A percentile compares a stretch with the other conserved stretches of the same genome.
phyloP scores from a whole-genome alignment of 2,329 filamentous ascomycete genomes.

The Chrysosphaeria jannelii region DNA sequence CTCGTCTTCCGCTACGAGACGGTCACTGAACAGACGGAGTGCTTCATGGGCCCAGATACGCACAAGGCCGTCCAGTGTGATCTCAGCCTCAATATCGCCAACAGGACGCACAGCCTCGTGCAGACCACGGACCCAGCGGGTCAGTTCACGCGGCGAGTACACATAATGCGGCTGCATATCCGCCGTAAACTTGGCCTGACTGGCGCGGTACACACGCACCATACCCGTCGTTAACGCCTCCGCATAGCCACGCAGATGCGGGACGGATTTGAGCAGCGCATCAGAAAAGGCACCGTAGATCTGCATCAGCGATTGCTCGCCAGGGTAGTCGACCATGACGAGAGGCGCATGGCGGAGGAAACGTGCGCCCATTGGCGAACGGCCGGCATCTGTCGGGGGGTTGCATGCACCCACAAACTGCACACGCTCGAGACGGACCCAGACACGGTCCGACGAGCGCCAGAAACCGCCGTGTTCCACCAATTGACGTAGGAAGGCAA shows the following conservation, averaged over 20 bases:
- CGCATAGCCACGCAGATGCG: constrained; percentile 76
- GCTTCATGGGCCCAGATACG: constrained; percentile 98
- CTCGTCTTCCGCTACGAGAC: constrained; percentile 81
- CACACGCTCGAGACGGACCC: constrained; percentile 91
- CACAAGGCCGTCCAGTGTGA: too few relatives aligned
- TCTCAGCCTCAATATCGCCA: constrained; percentile 61
- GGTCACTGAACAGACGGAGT: constrained; percentile 83
- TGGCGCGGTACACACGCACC: constrained; percentile 89
- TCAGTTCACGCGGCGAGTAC: constrained; percentile 95
- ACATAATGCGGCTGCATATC: constrained; percentile 97
- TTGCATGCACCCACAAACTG: constrained; percentile 98
- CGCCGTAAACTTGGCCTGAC: constrained; percentile 77
- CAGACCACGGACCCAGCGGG: constrained; percentile 85
- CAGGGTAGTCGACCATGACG: constrained; percentile 98
- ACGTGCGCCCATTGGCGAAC: constrained; percentile 72
- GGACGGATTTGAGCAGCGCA: constrained; percentile 88
- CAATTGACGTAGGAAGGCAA: constrained; percentile 87
- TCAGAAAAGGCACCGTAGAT: constrained; percentile 98
- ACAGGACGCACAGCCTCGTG: constrained; percentile 91
- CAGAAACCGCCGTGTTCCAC: constrained; percentile 99
- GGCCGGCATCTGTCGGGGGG: constrained; percentile 84
- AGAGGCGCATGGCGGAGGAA: constrained; percentile 95
- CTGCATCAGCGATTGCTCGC: constrained; percentile 75
- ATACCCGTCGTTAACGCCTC: constrained; percentile 88
- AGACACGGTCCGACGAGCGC: constrained; percentile 88